These are phyloP conservation scores for Calonectria pseudoreteaudii DNA, from an alignment of 2,329 filamentous ascomycete genomes.

Conservation along the genomic window DNA sequence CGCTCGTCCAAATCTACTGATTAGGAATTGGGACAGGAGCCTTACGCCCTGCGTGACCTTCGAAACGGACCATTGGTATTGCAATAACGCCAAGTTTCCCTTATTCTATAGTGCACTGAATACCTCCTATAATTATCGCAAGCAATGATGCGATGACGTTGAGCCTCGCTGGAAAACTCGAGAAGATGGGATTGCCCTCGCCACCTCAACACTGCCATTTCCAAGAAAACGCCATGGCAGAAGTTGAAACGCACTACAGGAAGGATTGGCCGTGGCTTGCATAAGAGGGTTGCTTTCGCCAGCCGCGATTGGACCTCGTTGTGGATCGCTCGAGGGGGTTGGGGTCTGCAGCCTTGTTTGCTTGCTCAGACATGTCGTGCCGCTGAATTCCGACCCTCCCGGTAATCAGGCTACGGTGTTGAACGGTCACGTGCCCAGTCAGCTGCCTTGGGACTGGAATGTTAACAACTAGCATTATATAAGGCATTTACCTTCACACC, in stretches of 20 bases:
- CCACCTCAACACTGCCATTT: background rate
- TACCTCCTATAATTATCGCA: fast-evolving
- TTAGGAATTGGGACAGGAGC: background rate
- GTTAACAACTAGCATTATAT: too few species aligned
- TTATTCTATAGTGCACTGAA: background rate
- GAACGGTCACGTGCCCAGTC: too few species aligned
- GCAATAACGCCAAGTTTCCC: too few species aligned
- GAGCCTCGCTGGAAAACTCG: background rate
- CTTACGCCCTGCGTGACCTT: background rate
- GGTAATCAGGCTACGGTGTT: background rate
- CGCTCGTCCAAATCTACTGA: background rate
- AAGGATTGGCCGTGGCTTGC: background rate
- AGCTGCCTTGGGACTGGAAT: too few species aligned
- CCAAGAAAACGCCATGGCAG: background rate
- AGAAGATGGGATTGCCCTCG: background rate
- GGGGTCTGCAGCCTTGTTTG: background rate
- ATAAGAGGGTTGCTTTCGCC: background rate
- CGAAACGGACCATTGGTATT: background rate
- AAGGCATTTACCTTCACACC: too few species aligned
- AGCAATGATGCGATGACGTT: background rate
- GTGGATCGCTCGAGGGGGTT: background rate
- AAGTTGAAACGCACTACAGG: background rate
- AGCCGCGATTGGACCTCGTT: background rate
- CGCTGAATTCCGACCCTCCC: background rate
- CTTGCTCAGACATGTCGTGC: background rate